These are phyloP conservation scores for Phlyctochytrium arcticum DNA, from an alignment of 192 early-diverging fungal species.

Conservation along the genomic window DNA sequence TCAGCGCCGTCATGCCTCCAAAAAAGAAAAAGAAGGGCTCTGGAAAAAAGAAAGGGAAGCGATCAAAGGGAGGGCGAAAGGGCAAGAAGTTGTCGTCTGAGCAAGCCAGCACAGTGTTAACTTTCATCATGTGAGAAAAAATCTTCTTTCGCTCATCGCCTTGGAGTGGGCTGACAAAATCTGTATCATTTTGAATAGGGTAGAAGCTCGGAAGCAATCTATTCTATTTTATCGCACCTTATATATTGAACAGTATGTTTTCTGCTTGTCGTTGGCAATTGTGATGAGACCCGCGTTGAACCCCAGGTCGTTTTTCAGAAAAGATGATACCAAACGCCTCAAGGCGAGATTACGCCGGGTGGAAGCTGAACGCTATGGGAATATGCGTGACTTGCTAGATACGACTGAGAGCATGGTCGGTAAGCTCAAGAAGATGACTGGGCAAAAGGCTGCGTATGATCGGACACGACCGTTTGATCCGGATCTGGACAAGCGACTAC, in stretches of 20 bases:
- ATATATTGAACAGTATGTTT: constrained; percentile 8
- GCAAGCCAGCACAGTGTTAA: constrained; percentile 9
- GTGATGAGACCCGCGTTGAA: neutral
- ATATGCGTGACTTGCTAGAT: constrained; percentile 8
- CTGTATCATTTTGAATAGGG: neutral
- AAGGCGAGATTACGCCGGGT: neutral
- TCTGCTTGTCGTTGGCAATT: too few relatives aligned
- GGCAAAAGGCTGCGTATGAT: neutral
- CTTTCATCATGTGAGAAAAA: constrained; percentile 7
- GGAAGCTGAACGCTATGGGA: constrained; percentile 10
- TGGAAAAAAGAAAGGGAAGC: constrained; percentile 3
- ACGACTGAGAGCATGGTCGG: constrained; percentile 12
- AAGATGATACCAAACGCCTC: neutral
- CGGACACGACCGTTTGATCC: neutral
- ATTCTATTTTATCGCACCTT: constrained; percentile 10
- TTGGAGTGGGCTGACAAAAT: neutral
- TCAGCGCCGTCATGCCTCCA: too few relatives aligned
- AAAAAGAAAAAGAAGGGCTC: constrained; percentile 4
- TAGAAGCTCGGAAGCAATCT: constrained; percentile 11
- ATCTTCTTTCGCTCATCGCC: neutral
- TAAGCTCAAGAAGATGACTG: constrained; percentile 1
- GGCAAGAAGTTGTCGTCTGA: constrained; percentile 1
- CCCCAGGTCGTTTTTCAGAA: neutral
- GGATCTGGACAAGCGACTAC: constrained; percentile 1
- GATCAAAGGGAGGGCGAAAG: neutral